Conservation (phyloP, 2,329 filamentous ascomycete species). For the Colletotrichum sp. region DNA sequence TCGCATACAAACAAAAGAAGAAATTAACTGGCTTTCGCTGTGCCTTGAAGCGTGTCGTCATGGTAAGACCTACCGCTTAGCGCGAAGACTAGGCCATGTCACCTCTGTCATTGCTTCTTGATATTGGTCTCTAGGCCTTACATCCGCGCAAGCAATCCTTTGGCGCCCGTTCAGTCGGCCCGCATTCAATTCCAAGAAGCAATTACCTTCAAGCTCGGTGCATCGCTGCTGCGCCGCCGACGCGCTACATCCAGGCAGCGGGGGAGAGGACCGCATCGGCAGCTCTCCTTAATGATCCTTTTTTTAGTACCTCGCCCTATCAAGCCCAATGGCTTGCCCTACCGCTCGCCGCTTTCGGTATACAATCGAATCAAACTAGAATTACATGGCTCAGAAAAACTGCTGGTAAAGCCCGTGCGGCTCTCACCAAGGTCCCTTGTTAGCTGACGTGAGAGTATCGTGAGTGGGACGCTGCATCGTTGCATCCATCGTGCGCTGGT, state of each 20-base stretch:
- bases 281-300: not conserved
- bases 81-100: not conserved
- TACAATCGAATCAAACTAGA: not conserved
- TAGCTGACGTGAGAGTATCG: slow-evolving; percentile 10
- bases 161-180: not conserved
- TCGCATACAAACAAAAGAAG: not conserved
- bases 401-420: not conserved
- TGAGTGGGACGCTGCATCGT: not conserved
- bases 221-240: not conserved
- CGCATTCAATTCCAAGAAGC: not conserved
- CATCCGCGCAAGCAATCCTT: not conserved
- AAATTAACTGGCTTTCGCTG: not conserved
- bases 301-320: not conserved
- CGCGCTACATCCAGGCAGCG: not conserved
- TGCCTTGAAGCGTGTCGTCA: not conserved
- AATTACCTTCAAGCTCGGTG: not conserved
- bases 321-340: not conserved
- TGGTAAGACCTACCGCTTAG: slow-evolving; percentile 10
- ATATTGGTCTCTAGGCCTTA: not conserved
- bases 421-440: not conserved
- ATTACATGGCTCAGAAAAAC: not conserved
- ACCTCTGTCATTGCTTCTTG: not conserved
- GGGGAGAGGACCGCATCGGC: not conserved
- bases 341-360: not conserved
- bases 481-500: not conserved